Conservation (phyloP, 805 yeast genomes). For the Myxozyma neotropica region DNA sequence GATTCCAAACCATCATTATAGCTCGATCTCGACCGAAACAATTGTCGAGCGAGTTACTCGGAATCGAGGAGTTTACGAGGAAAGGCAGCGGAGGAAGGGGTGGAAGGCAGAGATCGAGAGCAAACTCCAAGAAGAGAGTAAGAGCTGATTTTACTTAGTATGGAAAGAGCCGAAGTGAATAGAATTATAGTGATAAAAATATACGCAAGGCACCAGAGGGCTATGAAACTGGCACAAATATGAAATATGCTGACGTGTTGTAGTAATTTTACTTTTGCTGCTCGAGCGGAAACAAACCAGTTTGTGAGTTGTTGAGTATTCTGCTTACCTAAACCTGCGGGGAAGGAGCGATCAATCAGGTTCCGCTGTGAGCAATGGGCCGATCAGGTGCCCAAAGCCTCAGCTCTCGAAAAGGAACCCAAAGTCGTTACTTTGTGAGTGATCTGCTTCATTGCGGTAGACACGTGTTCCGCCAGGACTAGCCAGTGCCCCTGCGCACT, state of each 20-base stretch:
- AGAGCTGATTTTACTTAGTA: not conserved
- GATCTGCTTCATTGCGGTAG: not conserved
- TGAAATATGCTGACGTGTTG: too few species aligned
- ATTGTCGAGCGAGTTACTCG: conserved; percentile 75
- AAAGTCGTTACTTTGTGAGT: not conserved
- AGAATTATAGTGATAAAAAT: not conserved
- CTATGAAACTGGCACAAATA: too few species aligned
- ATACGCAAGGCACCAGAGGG: too few species aligned
- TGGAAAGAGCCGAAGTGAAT: not conserved
- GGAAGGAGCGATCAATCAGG: not conserved
- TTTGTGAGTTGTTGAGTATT: too few species aligned
- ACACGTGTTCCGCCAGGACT: too few species aligned
- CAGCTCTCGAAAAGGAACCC: too few species aligned
- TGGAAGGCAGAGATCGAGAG: conserved; percentile 65
- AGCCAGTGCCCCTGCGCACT: too few species aligned
- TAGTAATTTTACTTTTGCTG: too few species aligned
- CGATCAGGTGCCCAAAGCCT: too few species aligned
- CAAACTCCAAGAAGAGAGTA: not conserved
- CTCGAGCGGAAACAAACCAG: too few species aligned
- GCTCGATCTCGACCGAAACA: conserved; percentile 64
- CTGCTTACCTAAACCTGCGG: not conserved
- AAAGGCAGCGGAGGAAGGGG: conserved; percentile 85
- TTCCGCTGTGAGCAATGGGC: not conserved
- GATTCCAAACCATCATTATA: conserved; percentile 59
- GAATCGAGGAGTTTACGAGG: conserved; percentile 72